Conservation (phyloP, 2,329 filamentous ascomycete species). For the Sclerotinia trifoliorum region DNA sequence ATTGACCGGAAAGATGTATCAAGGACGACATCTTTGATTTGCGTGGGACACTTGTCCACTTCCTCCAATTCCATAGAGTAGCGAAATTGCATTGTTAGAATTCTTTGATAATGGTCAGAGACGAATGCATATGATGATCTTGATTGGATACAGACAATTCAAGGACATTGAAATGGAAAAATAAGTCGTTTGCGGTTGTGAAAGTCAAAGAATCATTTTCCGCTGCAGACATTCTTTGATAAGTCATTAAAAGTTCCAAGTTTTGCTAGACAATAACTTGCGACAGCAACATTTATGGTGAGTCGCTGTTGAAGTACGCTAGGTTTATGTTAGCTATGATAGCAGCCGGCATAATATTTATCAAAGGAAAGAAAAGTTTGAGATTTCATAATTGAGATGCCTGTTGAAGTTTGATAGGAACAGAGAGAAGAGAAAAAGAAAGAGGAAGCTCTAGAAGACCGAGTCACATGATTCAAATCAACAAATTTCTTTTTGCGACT, state of each 20-base stretch:
- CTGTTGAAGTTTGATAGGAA: not conserved
- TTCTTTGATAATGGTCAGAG: not conserved
- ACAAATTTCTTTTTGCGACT: not conserved
- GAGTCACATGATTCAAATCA: not conserved
- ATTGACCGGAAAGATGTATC: not conserved
- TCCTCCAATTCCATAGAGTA: not conserved
- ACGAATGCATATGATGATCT: not conserved
- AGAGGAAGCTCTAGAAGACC: not conserved
- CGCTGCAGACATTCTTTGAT: conserved; percentile 10
- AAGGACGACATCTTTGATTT: not conserved
- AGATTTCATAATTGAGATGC: not conserved
- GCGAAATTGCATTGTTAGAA: conserved; percentile 6
- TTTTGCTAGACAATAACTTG: not conserved
- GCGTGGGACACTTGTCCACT: not conserved
- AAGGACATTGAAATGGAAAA: not conserved
- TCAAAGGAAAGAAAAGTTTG: not conserved
- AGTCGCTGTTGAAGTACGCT: not conserved
- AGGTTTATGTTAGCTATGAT: not conserved
- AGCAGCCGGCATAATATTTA: not conserved
- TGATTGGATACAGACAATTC: not conserved
- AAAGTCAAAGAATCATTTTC: conserved; percentile 9
- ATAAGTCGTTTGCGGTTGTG: conserved; percentile 11
- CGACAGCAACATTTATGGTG: not conserved
- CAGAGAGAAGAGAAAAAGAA: not conserved
- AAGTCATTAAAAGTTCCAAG: not conserved